These are phyloP conservation scores for Metschnikowia sp. DNA, from an alignment of 805 yeast genomes.

Conservation along the genomic window DNA sequence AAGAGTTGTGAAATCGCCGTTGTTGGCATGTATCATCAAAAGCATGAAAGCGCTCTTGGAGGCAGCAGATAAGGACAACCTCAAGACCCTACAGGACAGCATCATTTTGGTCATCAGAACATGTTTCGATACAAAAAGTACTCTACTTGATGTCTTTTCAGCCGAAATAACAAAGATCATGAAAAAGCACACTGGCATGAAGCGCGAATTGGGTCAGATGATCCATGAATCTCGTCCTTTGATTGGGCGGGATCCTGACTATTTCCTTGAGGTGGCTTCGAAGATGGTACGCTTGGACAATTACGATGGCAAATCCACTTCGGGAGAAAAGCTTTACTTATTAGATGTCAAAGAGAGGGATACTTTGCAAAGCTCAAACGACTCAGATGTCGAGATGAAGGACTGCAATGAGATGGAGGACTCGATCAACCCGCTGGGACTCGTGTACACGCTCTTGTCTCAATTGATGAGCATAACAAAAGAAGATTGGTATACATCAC, in stretches of 20 bases:
- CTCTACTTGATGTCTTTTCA: slow-evolving; percentile 47
- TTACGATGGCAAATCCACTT: slow-evolving; percentile 34
- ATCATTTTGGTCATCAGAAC: slow-evolving; percentile 58
- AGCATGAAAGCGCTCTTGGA: slow-evolving; percentile 33
- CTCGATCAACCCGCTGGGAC: slow-evolving; percentile 42
- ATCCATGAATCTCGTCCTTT: slow-evolving; percentile 50
- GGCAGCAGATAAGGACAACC: slow-evolving; percentile 17
- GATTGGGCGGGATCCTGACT: slow-evolving; percentile 46
- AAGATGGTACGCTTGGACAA: slow-evolving; percentile 42
- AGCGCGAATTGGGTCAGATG: slow-evolving; percentile 30
- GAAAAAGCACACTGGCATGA: slow-evolving; percentile 3
- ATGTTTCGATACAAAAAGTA: slow-evolving; percentile 60
- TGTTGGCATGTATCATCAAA: slow-evolving; percentile 46
- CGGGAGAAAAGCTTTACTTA: slow-evolving; percentile 22
- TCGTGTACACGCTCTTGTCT: slow-evolving; percentile 58
- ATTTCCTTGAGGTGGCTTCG: slow-evolving; percentile 45
- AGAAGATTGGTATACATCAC: slow-evolving; percentile 34
- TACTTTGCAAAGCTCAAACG: not conserved
- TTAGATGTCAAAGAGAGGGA: slow-evolving; percentile 4
- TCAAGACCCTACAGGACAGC: slow-evolving; percentile 18
- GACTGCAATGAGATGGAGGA: slow-evolving; percentile 18
- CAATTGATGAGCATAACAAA: slow-evolving; percentile 55
- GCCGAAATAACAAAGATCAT: slow-evolving; percentile 46
- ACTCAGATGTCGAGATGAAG: slow-evolving; percentile 27
- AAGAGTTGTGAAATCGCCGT: slow-evolving; percentile 43